phyloP scores from a whole-genome alignment of 1,284 basidiomycete genomes.

The Trametes polyzona region DNA sequence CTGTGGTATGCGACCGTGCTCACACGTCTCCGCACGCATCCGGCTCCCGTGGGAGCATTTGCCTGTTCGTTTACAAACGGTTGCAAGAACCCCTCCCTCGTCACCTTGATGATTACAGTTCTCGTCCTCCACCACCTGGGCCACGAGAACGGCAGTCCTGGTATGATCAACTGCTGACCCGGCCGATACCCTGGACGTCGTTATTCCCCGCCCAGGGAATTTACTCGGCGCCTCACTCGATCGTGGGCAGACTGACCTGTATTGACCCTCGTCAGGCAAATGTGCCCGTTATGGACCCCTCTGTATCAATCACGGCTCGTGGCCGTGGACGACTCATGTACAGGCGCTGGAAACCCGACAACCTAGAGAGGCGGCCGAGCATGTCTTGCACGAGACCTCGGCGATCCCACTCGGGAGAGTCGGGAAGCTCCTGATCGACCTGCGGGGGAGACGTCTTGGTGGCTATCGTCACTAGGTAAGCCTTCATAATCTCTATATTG shows the following conservation, averaged over 20 bases:
- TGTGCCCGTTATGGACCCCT: neutral
- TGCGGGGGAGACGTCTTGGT: neutral
- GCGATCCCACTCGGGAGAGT: neutral
- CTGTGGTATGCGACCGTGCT: too few species aligned
- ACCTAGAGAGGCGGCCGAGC: neutral
- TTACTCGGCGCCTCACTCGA: constrained; percentile 12
- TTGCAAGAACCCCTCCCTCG: constrained; percentile 10
- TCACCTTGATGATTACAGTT: constrained; percentile 13
- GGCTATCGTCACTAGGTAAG: constrained; percentile 10
- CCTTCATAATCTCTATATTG: neutral
- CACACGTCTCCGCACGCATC: too few species aligned
- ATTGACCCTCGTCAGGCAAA: constrained; percentile 5
- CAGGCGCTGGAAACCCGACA: constrained; percentile 14
- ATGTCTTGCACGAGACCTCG: neutral
- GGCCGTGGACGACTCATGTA: constrained; percentile 4
- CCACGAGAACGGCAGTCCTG: constrained; percentile 17
- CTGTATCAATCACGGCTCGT: neutral
- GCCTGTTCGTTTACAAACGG: constrained; percentile 23
- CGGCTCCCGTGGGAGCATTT: constrained; percentile 16
- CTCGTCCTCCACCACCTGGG: constrained; percentile 4
- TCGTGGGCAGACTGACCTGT: constrained; percentile 12
- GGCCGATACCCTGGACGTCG: constrained; percentile 35
- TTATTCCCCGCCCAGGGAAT: constrained; percentile 23
- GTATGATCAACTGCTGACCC: constrained; percentile 13
- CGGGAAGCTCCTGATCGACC: constrained; percentile 12